A percentile compares a stretch with the other conserved stretches of the same genome.
phyloP scores from a whole-genome alignment of 805 yeast genomes.

The Saccharomycopsis lassenensis region DNA sequence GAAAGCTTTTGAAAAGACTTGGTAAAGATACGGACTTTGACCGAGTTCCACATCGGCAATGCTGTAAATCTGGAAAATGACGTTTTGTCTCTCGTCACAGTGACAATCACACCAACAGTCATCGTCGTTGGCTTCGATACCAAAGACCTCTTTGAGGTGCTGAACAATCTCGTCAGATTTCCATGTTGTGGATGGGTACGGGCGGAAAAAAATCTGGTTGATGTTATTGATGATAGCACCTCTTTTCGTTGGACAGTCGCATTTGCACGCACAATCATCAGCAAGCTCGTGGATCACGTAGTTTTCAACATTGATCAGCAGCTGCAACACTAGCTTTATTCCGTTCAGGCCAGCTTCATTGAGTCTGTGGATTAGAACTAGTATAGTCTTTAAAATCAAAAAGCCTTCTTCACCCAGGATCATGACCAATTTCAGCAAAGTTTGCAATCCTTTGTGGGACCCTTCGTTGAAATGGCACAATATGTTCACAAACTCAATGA shows the following conservation, averaged over 20 bases:
- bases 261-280: slow-evolving; percentile 9
- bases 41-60: background rate
- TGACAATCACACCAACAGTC: slow-evolving; percentile 15
- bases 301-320: slow-evolving; percentile 8
- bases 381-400: slow-evolving; percentile 2
- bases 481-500: slow-evolving; percentile 6
- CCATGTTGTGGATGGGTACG: slow-evolving; percentile 7
- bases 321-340: slow-evolving; percentile 6
- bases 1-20: too few relatives aligned
- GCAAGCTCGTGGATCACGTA: slow-evolving; percentile 7
- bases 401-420: slow-evolving; percentile 9
- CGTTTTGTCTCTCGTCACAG: slow-evolving; percentile 11
- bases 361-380: slow-evolving; percentile 7
- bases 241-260: slow-evolving; percentile 9
- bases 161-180: slow-evolving; percentile 11
- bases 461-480: slow-evolving; percentile 13
- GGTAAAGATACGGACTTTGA: too few relatives aligned
- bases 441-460: slow-evolving; percentile 5
- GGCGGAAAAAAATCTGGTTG: slow-evolving; percentile 6
- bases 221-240: slow-evolving; percentile 9
- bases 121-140: slow-evolving; percentile 4
- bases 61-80: slow-evolving; percentile 4
- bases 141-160: slow-evolving; percentile 9
- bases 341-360: slow-evolving; percentile 11
- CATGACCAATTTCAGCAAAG: slow-evolving; percentile 3